Evolutionary conservation across 139 green algal genomes (phyloP).

Genomic region (Coccomyxa sp.): DNA sequence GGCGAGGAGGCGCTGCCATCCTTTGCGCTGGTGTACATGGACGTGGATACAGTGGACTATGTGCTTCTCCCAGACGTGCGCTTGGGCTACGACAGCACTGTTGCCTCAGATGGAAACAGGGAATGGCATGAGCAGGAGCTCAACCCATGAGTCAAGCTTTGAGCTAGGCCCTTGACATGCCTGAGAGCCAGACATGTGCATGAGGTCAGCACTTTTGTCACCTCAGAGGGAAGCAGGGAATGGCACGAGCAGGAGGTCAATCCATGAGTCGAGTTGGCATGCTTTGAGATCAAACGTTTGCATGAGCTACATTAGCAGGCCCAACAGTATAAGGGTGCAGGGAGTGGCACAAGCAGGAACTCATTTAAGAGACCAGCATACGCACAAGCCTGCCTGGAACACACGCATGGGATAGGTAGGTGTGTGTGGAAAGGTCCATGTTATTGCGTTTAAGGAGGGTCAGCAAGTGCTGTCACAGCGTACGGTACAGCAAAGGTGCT

Average conservation of each 20-base stretch:
- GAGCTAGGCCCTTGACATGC: not conserved
- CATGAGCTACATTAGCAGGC: not conserved
- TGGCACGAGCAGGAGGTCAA: not conserved
- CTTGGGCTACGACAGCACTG: constrained; percentile 9
- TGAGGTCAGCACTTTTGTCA: too few relatives aligned
- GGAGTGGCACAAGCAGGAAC: too few relatives aligned
- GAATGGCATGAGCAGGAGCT: constrained; percentile 9
- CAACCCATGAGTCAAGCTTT: constrained; percentile 14
- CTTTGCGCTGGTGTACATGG: constrained; percentile 34
- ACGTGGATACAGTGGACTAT: constrained; percentile 30
- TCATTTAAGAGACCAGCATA: too few relatives aligned
- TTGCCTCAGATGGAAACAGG: not conserved
- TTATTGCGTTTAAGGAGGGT: too few relatives aligned
- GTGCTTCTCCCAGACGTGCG: constrained; percentile 21
- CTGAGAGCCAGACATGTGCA: not conserved
- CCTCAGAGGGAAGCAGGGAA: too few relatives aligned
- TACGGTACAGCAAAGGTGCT: too few relatives aligned
- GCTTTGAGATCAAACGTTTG: not conserved
- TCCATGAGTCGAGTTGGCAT: not conserved
- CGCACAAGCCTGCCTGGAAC: too few relatives aligned
- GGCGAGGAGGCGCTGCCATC: constrained; percentile 17
- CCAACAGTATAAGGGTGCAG: not conserved
- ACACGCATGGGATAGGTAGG: too few relatives aligned
- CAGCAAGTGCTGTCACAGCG: too few relatives aligned
- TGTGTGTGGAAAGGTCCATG: too few relatives aligned